phyloP scores from a whole-genome alignment of 768 basidiomycete species.

The Cyclocybe cylindracea region DNA sequence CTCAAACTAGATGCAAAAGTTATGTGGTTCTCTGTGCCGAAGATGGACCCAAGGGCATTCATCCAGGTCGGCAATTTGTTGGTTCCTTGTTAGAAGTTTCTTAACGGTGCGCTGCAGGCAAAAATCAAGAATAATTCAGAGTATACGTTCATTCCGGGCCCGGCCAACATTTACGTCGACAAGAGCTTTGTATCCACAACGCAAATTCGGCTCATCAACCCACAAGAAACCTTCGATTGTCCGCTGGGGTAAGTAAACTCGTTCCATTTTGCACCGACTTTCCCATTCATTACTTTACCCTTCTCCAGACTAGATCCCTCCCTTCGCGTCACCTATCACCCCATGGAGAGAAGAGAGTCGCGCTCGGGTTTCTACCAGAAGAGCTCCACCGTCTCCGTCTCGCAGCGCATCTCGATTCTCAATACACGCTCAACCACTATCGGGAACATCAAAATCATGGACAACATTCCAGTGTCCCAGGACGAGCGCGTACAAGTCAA shows the following conservation, averaged over 20 bases:
- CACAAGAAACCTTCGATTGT: conserved; percentile 39
- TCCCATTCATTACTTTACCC: conserved; percentile 33
- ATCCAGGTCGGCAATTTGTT: conserved; percentile 21
- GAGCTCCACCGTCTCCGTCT: no score
- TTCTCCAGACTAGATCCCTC: no score
- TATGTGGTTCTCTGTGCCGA: conserved; percentile 35
- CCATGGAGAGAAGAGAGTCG: no score
- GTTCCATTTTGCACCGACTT: conserved; percentile 24
- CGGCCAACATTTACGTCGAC: conserved; percentile 50
- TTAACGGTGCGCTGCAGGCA: conserved; percentile 24
- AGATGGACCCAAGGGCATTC: conserved; percentile 27
- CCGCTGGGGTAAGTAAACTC: conserved; percentile 33
- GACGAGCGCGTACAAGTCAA: conserved; percentile 40
- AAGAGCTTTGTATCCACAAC: conserved; percentile 49
- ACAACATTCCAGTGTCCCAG: conserved; percentile 40
- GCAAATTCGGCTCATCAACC: conserved; percentile 33
- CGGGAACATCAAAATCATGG: conserved; percentile 33
- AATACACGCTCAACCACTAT: no score
- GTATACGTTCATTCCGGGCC: conserved; percentile 46
- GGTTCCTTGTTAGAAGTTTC: not conserved
- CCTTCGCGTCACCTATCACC: no score
- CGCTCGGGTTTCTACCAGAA: no score
- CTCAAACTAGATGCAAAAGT: conserved; percentile 29
- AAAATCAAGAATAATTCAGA: conserved; percentile 51
- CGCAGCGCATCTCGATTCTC: no score